These are phyloP conservation scores for Raffaelea albimanens DNA, from an alignment of 2,329 filamentous ascomycete species.

Conservation along the genomic window DNA sequence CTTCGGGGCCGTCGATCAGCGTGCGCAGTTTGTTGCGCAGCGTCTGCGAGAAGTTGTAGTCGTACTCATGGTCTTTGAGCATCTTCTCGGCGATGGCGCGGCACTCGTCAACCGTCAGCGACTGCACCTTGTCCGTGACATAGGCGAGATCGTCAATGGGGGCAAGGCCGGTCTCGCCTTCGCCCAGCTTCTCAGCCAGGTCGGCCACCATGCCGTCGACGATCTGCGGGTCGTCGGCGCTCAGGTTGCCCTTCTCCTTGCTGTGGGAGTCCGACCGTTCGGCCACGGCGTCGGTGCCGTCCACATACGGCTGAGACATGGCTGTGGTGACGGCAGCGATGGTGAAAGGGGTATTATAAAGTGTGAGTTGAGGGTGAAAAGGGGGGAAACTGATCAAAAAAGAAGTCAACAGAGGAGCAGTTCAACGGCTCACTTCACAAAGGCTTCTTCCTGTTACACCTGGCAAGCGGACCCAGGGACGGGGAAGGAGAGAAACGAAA, in stretches of 20 bases:
- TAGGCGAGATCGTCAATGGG: constrained; percentile 3
- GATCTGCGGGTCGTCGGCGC: not conserved
- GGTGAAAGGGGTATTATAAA: too few relatives aligned
- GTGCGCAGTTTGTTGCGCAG: constrained; percentile 29
- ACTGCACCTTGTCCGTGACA: constrained; percentile 7
- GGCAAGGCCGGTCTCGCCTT: constrained; percentile 1
- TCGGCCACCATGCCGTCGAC: not conserved
- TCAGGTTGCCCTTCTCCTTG: not conserved
- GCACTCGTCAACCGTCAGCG: constrained; percentile 4
- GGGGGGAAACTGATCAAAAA: too few relatives aligned
- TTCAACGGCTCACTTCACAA: too few relatives aligned
- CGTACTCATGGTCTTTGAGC: constrained; percentile 27
- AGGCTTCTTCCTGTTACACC: too few relatives aligned
- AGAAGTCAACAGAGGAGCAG: too few relatives aligned
- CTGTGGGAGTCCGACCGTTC: not conserved
- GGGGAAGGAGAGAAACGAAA: too few relatives aligned
- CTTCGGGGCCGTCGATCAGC: constrained; percentile 32
- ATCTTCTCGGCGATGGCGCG: constrained; percentile 1
- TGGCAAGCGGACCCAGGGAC: too few relatives aligned
- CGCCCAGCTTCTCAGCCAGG: constrained; percentile 4
- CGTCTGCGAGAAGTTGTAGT: constrained; percentile 36
- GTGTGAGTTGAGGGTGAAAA: too few relatives aligned
- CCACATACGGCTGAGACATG: too few relatives aligned
- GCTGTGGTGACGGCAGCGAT: too few relatives aligned
- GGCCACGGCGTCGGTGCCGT: too few relatives aligned